A percentile compares a stretch with the other conserved stretches of the same genome.
Conservation (phyloP, 2,329 filamentous ascomycete species). For the Cryphonectria nitschkei region DNA sequence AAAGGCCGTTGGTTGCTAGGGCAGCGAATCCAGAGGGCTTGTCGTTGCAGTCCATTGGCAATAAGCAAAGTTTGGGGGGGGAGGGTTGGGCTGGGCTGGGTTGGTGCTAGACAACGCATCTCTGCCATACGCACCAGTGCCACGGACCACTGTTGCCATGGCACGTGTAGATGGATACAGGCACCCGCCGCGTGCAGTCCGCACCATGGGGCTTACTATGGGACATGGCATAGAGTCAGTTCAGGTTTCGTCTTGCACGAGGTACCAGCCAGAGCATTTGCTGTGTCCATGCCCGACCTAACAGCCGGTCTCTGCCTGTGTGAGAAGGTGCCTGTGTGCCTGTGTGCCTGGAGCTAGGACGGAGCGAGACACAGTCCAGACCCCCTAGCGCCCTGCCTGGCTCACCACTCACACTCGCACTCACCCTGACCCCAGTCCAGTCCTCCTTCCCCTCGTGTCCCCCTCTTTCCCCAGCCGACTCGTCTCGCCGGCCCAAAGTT, state of each 20-base stretch:
- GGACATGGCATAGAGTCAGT: neutral
- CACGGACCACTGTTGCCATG: neutral
- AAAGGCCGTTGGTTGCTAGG: neutral
- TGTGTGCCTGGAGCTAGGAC: conserved; percentile 29
- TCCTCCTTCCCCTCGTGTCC: neutral
- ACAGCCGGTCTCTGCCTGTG: conserved; percentile 3
- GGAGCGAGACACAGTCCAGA: conserved; percentile 18
- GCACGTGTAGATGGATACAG: conserved; percentile 6
- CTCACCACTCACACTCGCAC: conserved; percentile 7
- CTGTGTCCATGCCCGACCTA: conserved; percentile 27
- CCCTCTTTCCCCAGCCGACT: conserved; percentile 1
- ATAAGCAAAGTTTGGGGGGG: neutral
- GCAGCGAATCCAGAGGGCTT: neutral
- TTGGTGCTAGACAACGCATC: conserved; percentile 1
- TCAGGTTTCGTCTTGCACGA: neutral
- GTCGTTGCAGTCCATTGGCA: neutral
- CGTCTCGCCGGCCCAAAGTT: conserved; percentile 8
- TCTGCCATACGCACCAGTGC: neutral
- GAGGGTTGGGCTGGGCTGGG: neutral
- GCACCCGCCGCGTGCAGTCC: conserved; percentile 1
- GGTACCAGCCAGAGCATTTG: neutral
- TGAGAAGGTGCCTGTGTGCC: neutral
- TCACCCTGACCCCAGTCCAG: neutral
- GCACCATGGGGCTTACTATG: neutral
- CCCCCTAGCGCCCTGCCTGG: conserved; percentile 7